Base-by-base conservation (phyloP, 164 flowering plant genomes). In the Chimonanthus salicifolius region DNA sequence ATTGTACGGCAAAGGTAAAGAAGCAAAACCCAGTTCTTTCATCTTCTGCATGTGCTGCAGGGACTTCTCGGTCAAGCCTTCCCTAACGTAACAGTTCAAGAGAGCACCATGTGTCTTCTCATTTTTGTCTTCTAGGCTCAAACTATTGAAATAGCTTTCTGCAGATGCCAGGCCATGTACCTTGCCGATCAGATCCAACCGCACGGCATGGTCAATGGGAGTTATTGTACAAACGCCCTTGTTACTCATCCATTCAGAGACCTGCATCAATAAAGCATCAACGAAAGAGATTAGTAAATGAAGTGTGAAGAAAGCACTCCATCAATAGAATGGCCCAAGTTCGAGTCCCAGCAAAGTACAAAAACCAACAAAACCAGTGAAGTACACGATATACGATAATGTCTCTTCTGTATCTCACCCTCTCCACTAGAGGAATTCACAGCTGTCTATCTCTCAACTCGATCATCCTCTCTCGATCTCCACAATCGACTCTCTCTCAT, bases 241-340 rank as follows among this genome's bases (percentile, higher is more conserved):
- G n/a, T 75, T 78, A 9, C 81, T 80, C 94, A 88, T 88, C 97
- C 98, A 94, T 49, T 91, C 89, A 49, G 89, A 88, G 64, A 92
- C 90, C 98, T 94, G 85, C 83, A 79, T 68, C 67, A 47, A 49
- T 8, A 10, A 62, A 71, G 67, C 77, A 5, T 63, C n/a, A 6
- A 15, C 3, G 6, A 15, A 9, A 47, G 54, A 67, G 49, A 47
- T 47, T 47, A 16, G 68, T 45, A 11, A 70, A 70, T 43, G 16
- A 33, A 33, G 33, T 1, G 33, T 33, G 33, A 33, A 33, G 33
- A 33, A 33, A 33, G 33, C 33, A 33, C 33, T 33, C 33, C 33
- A 33, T 33, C 33, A 33, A 33, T 33, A 33, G 2, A 33, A 33
- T 33, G 33, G 33, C 33, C 33, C 33, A 1, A 33, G 33, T 33